Percentiles rank a stretch among this genome's conserved stretches.
Evolutionary conservation across 495 filamentous ascomycete genomes (phyloP).

Genomic region (Aspergillus avenaceus): DNA sequence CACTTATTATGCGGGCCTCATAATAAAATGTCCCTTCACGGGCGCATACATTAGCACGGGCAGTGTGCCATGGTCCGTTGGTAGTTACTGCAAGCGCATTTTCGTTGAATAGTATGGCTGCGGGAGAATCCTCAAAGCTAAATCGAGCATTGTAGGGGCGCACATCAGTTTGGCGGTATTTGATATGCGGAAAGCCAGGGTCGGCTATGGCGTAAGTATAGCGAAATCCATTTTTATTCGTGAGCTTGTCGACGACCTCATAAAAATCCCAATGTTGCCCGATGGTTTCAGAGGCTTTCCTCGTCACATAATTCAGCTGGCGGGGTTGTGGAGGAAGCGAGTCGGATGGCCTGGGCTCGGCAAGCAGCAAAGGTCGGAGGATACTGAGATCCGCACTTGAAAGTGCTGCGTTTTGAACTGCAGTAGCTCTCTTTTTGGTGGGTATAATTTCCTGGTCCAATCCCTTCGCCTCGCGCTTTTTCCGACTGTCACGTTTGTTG

Average conservation of each 20-base stretch:
- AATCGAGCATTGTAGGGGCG: conserved; percentile 76
- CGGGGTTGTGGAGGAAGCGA: conserved; percentile 36
- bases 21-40: conserved; percentile 92
- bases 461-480: conserved; percentile 74
- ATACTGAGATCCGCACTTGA: conserved; percentile 30
- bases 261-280: conserved; percentile 42
- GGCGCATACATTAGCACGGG: conserved; percentile 80
- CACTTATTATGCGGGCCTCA: conserved; percentile 83
- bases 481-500: conserved; percentile 50
- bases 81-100: conserved; percentile 42
- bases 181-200: conserved; percentile 75
- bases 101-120: conserved; percentile 49
- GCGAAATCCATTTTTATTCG: conserved; percentile 85
- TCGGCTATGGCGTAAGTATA: conserved; percentile 92
- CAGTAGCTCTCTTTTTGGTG: conserved; percentile 33
- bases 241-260: conserved; percentile 59
- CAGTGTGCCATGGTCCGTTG: conserved; percentile 43
- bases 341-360: conserved; percentile 37
- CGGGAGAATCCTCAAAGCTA: conserved; percentile 86
- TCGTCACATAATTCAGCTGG: conserved; percentile 36
- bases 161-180: conserved; percentile 85
- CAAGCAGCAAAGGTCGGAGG: conserved; percentile 28
- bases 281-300: conserved; percentile 30
- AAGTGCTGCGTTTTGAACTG: conserved; percentile 26
- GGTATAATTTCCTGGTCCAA: conserved; percentile 36